Conservation (phyloP, 768 basidiomycete species). For the Cystofilobasidium ferigula region DNA sequence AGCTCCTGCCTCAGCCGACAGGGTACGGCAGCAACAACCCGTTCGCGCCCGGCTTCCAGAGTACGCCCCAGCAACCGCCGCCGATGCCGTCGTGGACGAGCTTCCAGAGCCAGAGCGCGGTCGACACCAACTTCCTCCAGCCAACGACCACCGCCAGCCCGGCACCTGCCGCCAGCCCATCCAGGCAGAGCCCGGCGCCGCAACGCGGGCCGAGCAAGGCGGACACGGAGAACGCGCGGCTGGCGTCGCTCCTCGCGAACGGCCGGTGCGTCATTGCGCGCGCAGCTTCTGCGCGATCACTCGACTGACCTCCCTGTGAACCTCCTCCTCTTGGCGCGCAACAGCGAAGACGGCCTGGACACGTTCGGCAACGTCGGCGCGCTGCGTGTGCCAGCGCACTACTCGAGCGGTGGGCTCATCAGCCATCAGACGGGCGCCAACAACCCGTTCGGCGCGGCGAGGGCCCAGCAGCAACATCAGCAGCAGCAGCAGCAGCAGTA, state of each 20-base stretch:
- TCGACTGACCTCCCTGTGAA: background rate
- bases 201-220: slow-evolving; percentile 33
- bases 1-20: slow-evolving; percentile 38
- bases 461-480: slow-evolving; percentile 45
- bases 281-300: background rate
- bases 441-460: slow-evolving; percentile 36
- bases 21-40: slow-evolving; percentile 79
- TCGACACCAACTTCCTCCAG: slow-evolving; percentile 4
- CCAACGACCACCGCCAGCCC: background rate
- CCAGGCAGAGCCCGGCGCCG: slow-evolving; percentile 42
- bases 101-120: slow-evolving; percentile 28
- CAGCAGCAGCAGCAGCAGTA: slow-evolving; percentile 39
- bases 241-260: slow-evolving; percentile 74
- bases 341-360: slow-evolving; percentile 74
- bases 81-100: slow-evolving; percentile 42
- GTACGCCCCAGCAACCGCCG: slow-evolving; percentile 31
- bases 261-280: slow-evolving; percentile 34
- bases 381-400: slow-evolving; percentile 53
- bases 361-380: slow-evolving; percentile 85
- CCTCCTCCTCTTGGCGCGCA: background rate
- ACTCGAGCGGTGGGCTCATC: slow-evolving; percentile 30
- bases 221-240: slow-evolving; percentile 61
- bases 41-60: slow-evolving; percentile 50
- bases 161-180: slow-evolving; percentile 28
- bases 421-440: slow-evolving; percentile 36